Evolutionary conservation across 2,329 filamentous ascomycete genomes (phyloP).

Genomic region (Aspergillus pseudotamarii): DNA sequence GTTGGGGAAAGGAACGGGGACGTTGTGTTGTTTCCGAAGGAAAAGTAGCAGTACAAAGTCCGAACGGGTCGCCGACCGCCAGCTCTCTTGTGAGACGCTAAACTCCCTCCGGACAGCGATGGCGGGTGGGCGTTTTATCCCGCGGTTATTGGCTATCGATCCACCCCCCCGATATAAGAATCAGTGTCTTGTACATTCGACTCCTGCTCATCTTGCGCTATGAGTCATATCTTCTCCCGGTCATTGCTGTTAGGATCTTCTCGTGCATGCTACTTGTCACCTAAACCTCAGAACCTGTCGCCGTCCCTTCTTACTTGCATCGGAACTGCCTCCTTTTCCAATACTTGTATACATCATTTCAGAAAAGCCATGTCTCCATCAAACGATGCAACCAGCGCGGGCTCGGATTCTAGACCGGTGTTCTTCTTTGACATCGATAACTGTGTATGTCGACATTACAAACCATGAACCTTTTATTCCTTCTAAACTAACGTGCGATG

Average conservation of each 20-base stretch:
- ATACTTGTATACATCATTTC: constrained; percentile 1
- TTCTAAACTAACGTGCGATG: constrained; percentile 15
- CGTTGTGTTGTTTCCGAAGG: constrained; percentile 7
- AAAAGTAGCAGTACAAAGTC: constrained; percentile 11
- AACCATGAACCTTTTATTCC: background rate
- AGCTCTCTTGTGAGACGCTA: constrained; percentile 17
- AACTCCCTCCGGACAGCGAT: constrained; percentile 14
- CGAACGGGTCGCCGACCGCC: background rate
- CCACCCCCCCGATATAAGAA: background rate
- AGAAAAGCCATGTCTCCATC: constrained; percentile 27
- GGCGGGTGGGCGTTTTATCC: background rate
- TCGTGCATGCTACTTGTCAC: background rate
- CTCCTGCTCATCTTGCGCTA: background rate
- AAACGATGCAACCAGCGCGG: constrained; percentile 18
- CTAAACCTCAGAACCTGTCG: background rate
- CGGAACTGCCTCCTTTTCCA: constrained; percentile 1
- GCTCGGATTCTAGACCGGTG: constrained; percentile 52
- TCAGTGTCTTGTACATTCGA: background rate
- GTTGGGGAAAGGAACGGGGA: background rate
- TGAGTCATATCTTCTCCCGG: background rate
- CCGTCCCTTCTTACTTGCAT: background rate
- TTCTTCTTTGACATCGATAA: constrained; percentile 96
- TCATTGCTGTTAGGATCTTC: background rate
- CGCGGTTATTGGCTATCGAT: background rate
- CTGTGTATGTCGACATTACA: constrained; percentile 60